Evolutionary conservation across 495 filamentous ascomycete genomes (phyloP), one percentile per base, ranked within the genome.

Genomic region (Ramalina intermedia): DNA sequence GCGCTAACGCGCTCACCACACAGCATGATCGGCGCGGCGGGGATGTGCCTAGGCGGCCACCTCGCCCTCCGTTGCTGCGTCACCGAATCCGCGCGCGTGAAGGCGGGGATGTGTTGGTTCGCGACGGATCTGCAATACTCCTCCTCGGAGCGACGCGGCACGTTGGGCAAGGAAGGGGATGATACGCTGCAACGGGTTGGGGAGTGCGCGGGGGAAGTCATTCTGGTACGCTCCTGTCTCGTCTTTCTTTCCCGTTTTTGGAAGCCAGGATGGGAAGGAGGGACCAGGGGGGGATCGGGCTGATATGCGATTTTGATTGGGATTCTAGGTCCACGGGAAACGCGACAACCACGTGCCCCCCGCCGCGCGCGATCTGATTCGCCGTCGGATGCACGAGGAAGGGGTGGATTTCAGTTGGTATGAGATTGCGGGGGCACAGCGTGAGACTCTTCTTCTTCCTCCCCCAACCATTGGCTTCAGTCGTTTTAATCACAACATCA

Each of bases 41-140:
- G 90, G 29, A 96, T 96, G 90, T 95, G 90, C 63, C 78, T 96
- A 3, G 90, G 90, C 46, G 90, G 90, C 4, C 90, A 96, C 63
- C 73, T 95, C 20, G 82, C 90, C 37, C 84, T 86, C 55, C 78
- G 90, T 45, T 87, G 84, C 58, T 33, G 29, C 7, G 29, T 33
- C 8, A 85, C 80, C 47, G 69, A 95, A 43, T 85, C 95, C 61
- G 71, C 72, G 20, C 72, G 87, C 23, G 75, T 95, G 43, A 76
- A 71, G 39, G 85, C 85, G 24, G 74, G 79, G 21, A 83, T 94
- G 24, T 82, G 84, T 54, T 96, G 91, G 66, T 95, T 96, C 66
- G 89, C 85, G 1, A 96, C 90, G 6, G 90, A 96, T 67, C 7
- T 33, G 8, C 29, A 33, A 11, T 33, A 75, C 95, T 35, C 90